These are phyloP conservation scores for Hanseniaspora meyeri DNA, from an alignment of 805 yeast species.

Conservation along the genomic window DNA sequence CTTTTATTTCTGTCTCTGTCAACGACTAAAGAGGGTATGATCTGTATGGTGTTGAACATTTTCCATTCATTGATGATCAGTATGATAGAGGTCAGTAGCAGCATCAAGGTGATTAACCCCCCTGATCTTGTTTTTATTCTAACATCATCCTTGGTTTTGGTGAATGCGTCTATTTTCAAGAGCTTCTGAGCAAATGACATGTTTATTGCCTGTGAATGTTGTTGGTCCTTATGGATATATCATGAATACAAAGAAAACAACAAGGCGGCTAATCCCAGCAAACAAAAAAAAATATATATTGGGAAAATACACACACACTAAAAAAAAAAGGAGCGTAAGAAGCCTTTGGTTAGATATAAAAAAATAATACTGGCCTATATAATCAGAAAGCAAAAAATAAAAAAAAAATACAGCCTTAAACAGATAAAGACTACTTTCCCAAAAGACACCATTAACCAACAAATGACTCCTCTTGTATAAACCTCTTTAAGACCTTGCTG, in stretches of 20 bases:
- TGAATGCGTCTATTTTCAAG: conserved; percentile 60
- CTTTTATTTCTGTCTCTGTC: conserved; percentile 68
- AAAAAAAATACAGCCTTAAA: too few species aligned
- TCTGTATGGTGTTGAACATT: conserved; percentile 55
- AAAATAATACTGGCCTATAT: too few species aligned
- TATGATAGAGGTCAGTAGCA: conserved; percentile 47
- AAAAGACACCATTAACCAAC: too few species aligned
- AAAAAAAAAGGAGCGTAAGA: background rate
- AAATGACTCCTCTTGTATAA: conserved; percentile 65
- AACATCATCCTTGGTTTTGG: conserved; percentile 90
- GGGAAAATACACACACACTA: background rate
- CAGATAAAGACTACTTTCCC: too few species aligned
- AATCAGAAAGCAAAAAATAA: too few species aligned
- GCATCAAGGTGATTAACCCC: conserved; percentile 69
- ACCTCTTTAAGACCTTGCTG: conserved; percentile 60
- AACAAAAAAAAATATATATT: background rate
- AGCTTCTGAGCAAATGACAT: conserved; percentile 12
- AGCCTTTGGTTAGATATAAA: too few species aligned
- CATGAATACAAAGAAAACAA: background rate
- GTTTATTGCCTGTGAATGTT: background rate
- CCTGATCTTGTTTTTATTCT: conserved; percentile 80
- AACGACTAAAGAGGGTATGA: conserved; percentile 75
- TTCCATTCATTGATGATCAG: conserved; percentile 63
- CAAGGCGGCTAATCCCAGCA: background rate
- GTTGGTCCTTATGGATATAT: too few species aligned